Conservation (phyloP, 1,284 basidiomycete genomes). For the Apiotrichum gracile region DNA sequence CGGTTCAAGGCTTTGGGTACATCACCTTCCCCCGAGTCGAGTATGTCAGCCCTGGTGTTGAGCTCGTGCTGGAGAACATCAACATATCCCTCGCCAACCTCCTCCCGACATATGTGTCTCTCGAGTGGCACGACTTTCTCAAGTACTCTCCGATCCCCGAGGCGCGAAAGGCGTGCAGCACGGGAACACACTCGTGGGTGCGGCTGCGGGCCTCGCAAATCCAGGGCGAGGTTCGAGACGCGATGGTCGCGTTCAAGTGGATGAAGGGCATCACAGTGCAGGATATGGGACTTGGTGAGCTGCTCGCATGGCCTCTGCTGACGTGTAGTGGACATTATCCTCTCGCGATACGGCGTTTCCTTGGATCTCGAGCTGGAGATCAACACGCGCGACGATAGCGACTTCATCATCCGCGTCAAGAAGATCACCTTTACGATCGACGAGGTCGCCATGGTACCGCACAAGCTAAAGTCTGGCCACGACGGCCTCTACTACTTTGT, state of each 20-base stretch:
- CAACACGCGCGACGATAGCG: neutral
- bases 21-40: slow-evolving; percentile 12
- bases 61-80: slow-evolving; percentile 14
- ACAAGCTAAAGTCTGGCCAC: neutral
- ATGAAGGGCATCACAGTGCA: neutral
- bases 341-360: slow-evolving; percentile 6
- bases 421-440: slow-evolving; percentile 8
- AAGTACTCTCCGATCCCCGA: slow-evolving; percentile 7
- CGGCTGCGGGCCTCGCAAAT: slow-evolving; percentile 2
- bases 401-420: neutral
- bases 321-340: slow-evolving; percentile 3
- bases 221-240: slow-evolving; percentile 11
- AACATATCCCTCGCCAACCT: slow-evolving; percentile 11
- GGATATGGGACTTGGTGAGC: slow-evolving; percentile 6
- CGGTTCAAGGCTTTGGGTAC: slow-evolving; percentile 4
- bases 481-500: slow-evolving; percentile 3
- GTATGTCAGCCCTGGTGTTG: slow-evolving; percentile 2
- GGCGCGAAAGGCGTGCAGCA: neutral
- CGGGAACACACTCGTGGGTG: neutral
- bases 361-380: slow-evolving; percentile 8
- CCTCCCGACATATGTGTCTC: slow-evolving; percentile 5
- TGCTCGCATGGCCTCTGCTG: neutral
- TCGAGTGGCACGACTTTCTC: slow-evolving; percentile 2
- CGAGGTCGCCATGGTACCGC: neutral
- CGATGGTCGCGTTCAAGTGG: neutral